These are phyloP conservation scores for Diaporthe velutina DNA, from an alignment of 2,329 filamentous ascomycete genomes.

Conservation along the genomic window DNA sequence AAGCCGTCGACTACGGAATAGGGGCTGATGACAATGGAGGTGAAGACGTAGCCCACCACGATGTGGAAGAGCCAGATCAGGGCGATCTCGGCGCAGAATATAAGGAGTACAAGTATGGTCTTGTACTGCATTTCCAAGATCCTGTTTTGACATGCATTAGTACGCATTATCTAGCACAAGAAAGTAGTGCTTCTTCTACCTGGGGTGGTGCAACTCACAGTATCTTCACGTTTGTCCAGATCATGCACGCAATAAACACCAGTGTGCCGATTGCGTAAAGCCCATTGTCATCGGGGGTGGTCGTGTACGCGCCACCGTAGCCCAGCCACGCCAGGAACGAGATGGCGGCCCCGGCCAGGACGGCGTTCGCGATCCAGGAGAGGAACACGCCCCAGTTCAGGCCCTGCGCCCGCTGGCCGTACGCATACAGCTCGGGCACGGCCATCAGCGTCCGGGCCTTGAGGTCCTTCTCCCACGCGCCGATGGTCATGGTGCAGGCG, in stretches of 20 bases:
- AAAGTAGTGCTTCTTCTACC: neutral
- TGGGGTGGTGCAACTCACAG: constrained; percentile 65
- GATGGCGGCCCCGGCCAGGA: constrained; percentile 78
- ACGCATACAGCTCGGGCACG: constrained; percentile 89
- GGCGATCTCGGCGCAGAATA: constrained; percentile 68
- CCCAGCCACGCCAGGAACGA: constrained; percentile 71
- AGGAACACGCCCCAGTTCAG: constrained; percentile 82
- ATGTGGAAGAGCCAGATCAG: constrained; percentile 83
- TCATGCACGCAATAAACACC: constrained; percentile 77
- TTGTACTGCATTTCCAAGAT: constrained; percentile 85
- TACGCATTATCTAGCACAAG: neutral
- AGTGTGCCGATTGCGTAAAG: constrained; percentile 82
- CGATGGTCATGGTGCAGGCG: constrained; percentile 85
- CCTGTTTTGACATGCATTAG: constrained; percentile 53
- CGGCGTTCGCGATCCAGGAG: constrained; percentile 82
- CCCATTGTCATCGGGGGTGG: constrained; percentile 68
- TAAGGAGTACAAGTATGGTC: constrained; percentile 70
- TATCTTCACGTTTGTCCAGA: constrained; percentile 82
- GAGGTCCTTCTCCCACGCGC: constrained; percentile 93
- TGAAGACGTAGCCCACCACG: constrained; percentile 69
- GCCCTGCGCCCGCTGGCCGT: constrained; percentile 78
- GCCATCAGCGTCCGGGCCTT: constrained; percentile 87
- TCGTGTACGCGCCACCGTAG: constrained; percentile 62
- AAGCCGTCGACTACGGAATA: constrained; percentile 81
- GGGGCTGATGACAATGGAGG: constrained; percentile 65